Evolutionary conservation across 2,329 filamentous ascomycete species (phyloP), one percentile per base, ranked within the genome.

Genomic region (Pleurostoma richardsiae): DNA sequence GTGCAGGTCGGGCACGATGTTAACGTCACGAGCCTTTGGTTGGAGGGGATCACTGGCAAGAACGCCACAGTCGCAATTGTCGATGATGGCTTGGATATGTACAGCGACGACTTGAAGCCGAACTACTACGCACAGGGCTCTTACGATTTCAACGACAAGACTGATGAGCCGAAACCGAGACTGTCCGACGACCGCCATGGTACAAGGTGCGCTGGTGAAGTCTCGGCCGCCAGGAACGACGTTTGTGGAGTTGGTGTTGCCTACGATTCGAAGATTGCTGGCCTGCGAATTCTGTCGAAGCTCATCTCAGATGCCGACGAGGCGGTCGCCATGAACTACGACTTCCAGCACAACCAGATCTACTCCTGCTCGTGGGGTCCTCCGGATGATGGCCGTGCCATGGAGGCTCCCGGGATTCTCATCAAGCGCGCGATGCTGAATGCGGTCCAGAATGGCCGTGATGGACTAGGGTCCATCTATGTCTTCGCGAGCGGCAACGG

Each of bases 321-420:
- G 68, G 91, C 94, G 28, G 75, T 86, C 30, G 89, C 94, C 27
- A 84, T 99, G 76, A 96, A 95, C 67, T 97, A 92, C 70, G 87
- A 86, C 52, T 94, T 83, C 59, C 84, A 96, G 59, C 75, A 92
- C 51, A 99, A 96, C 63, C 83, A 96, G 50, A 97, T 99, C 49
- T 99, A 96, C 69, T 99, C 94, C 1, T 99, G 94, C 71, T 99
- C 94, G 0, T 99, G 94, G 94, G 94, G 94, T 1, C 94, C 94
- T 6, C 89, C 90, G 0, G 94, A 99, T 59, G 91, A 97, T 63
- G 94, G 94, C 41, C 76, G 77, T 50, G 90, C 90, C 28, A 99
- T 99, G 94, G 92, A 97, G 56, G 89, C 85, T 0, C 94, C 94
- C 0, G 89, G 90, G 4, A 80, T 95, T 45, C 74, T 99, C 26